Percentiles rank a stretch among this genome's conserved stretches.
phyloP scores from a whole-genome alignment of 2,329 filamentous ascomycete genomes.

The Knufia petricola region DNA sequence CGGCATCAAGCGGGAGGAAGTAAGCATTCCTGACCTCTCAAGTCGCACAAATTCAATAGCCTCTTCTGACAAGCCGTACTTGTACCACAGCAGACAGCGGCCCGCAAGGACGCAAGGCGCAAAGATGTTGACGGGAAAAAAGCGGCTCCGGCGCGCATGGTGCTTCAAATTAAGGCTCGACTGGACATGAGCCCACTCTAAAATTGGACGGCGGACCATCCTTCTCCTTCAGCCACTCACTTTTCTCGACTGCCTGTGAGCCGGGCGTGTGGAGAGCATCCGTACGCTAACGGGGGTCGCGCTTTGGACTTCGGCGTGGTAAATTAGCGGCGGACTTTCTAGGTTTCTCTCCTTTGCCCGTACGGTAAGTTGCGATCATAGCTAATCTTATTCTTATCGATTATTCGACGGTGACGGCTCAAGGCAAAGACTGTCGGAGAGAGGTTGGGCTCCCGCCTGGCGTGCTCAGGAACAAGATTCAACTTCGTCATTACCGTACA shows the following conservation, averaged over 20 bases:
- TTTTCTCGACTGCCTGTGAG: not conserved
- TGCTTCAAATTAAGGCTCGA: not conserved
- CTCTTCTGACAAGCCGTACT: too few species aligned
- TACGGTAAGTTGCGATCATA: not conserved
- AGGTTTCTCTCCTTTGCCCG: not conserved
- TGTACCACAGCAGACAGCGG: too few species aligned
- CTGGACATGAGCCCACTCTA: too few species aligned
- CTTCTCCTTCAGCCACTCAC: not conserved
- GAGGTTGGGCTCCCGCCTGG: not conserved
- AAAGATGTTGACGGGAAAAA: too few species aligned
- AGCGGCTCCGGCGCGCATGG: too few species aligned
- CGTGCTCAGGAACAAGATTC: not conserved
- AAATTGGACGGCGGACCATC: not conserved
- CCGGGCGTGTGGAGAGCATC: not conserved
- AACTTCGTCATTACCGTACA: not conserved
- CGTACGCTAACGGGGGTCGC: too few species aligned
- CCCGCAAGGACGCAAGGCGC: too few species aligned
- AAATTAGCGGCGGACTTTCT: not conserved
- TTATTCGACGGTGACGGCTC: not conserved
- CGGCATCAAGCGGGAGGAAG: too few species aligned
- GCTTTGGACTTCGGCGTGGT: not conserved
- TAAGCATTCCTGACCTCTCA: too few species aligned
- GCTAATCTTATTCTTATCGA: conserved; percentile 8
- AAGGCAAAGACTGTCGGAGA: not conserved
- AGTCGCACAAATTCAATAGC: too few species aligned